These are phyloP conservation scores for Euphorbia celastroides DNA, from an alignment of 441 rosid genomes.

Conservation along the genomic window DNA sequence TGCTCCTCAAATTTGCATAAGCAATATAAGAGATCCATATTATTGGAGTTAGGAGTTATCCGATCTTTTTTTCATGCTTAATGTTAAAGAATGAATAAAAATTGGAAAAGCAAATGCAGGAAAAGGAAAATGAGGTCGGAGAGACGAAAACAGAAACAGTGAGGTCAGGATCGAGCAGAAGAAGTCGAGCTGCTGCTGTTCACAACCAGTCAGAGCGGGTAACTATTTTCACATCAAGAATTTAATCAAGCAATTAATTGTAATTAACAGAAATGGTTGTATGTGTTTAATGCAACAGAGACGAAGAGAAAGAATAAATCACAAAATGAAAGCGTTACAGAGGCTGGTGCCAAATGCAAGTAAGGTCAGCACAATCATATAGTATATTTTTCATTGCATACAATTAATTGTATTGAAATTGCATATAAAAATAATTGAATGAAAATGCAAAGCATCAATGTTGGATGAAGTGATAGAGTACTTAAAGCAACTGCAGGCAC, in stretches of 20 bases:
- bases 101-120: conserved; percentile 14
- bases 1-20: no score
- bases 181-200: conserved; percentile 51
- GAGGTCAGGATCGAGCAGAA: conserved; percentile 35
- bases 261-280: no score
- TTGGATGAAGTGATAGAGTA: conserved; percentile 69
- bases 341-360: conserved; percentile 62
- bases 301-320: conserved; percentile 66
- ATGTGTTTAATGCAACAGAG: no score
- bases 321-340: conserved; percentile 72
- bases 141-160: conserved; percentile 35
- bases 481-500: conserved; percentile 60
- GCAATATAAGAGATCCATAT: no score
- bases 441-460: conserved; percentile 79
- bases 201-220: conserved; percentile 80
- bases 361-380: conserved; percentile 31
- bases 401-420: background rate
- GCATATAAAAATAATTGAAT: no score
- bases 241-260: background rate
- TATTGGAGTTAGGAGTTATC: no score
- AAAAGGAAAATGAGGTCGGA: conserved; percentile 41
- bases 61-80: no score
- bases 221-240: background rate
- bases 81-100: no score
- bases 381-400: background rate